phyloP scores from a whole-genome alignment of 2,329 filamentous ascomycete genomes.

The Beauveria varroae region DNA sequence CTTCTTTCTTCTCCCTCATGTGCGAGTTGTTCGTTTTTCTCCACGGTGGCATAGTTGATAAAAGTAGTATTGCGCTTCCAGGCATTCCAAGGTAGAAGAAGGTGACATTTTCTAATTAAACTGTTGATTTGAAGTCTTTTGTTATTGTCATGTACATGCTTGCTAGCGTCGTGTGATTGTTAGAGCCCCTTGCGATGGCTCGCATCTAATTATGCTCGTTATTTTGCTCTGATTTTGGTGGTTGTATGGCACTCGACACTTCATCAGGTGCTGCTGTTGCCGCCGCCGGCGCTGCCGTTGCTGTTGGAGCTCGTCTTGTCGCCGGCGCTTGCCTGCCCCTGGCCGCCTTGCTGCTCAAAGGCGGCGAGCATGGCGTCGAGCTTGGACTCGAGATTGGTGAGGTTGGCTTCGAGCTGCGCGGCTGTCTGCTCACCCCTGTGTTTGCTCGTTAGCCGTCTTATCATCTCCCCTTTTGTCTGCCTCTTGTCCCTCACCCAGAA shows the following conservation, averaged over 20 bases:
- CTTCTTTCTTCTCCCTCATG: neutral
- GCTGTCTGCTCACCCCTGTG: slow-evolving; percentile 48
- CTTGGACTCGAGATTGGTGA: slow-evolving; percentile 44
- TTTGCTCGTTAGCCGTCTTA: neutral
- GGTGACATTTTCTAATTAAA: neutral
- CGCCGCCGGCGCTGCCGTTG: neutral
- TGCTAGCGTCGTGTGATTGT: neutral
- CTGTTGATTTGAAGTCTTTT: neutral
- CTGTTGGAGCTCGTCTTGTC: neutral
- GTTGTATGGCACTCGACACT: too few relatives aligned
- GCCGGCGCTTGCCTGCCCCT: neutral
- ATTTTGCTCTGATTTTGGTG: too few relatives aligned
- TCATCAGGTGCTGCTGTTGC: neutral
- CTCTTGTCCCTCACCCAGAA: neutral
- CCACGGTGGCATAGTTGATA: neutral
- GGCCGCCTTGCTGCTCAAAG: slow-evolving; percentile 26
- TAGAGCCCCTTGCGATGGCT: neutral
- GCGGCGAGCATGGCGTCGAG: slow-evolving; percentile 47
- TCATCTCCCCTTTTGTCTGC: neutral
- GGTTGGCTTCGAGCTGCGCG: slow-evolving; percentile 42
- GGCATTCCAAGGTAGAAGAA: neutral
- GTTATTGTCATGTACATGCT: neutral
- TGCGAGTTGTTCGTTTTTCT: neutral
- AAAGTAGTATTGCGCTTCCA: neutral
- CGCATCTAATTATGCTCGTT: neutral